Evolutionary conservation across 2,329 filamentous ascomycete genomes (phyloP).

Genomic region (Pestalotiopsis sp.): DNA sequence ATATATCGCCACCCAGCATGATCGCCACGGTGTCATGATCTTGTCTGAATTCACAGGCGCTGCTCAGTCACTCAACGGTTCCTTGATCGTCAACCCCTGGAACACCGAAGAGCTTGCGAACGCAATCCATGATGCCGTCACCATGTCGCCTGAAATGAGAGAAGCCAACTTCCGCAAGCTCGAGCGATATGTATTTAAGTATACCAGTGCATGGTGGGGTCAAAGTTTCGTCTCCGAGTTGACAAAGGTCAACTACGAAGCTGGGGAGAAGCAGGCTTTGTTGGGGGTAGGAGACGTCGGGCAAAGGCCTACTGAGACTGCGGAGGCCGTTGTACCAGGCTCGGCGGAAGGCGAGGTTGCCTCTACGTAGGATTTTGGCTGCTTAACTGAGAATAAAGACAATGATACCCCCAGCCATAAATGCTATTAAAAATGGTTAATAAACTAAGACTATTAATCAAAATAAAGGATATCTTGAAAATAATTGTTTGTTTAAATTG

Average conservation of each 20-base stretch:
- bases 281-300: not conserved
- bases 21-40: constrained; percentile 90
- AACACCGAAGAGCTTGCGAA: constrained; percentile 95
- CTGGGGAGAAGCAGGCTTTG: constrained; percentile 23
- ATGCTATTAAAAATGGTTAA: not conserved
- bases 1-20: constrained; percentile 91
- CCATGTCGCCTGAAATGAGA: constrained; percentile 88
- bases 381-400: not conserved
- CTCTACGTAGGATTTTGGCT: not conserved
- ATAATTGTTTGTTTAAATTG: too few relatives aligned
- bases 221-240: constrained; percentile 89
- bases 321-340: not conserved
- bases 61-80: constrained; percentile 90
- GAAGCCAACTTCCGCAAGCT: constrained; percentile 88
- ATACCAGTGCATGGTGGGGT: constrained; percentile 97
- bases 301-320: not conserved
- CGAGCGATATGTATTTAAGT: constrained; percentile 94
- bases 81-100: constrained; percentile 96
- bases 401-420: not conserved
- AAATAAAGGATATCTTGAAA: too few relatives aligned
- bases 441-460: not conserved
- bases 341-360: not conserved
- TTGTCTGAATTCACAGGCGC: constrained; percentile 96
- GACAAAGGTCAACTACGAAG: constrained; percentile 48
- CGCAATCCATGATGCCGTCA: constrained; percentile 94